A percentile compares a stretch with the other conserved stretches of the same genome.
Evolutionary conservation across 305 asterid species (phyloP).

Genomic region (Fraxinus platypoda): DNA sequence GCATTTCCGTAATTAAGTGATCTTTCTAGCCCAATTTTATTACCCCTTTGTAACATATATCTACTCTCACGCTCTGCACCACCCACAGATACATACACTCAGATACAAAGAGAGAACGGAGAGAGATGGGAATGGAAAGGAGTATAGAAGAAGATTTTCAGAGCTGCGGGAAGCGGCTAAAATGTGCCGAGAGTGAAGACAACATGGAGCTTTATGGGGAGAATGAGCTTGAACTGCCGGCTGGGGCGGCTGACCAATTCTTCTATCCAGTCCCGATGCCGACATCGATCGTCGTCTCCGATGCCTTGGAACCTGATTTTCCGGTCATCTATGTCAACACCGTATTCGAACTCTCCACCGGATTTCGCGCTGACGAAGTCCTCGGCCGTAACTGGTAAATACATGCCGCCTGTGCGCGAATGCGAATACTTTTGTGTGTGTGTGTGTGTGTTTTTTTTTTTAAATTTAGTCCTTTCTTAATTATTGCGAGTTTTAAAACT

Average conservation of each 20-base stretch:
- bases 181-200: conserved; percentile 36
- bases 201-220: conserved; percentile 30
- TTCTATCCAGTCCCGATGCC: conserved; percentile 56
- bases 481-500: not conserved
- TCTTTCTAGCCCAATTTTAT: conserved; percentile 11
- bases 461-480: not conserved
- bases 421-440: not conserved
- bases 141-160: conserved; percentile 36
- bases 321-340: conserved; percentile 85
- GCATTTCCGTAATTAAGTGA: conserved; percentile 33
- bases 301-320: conserved; percentile 75
- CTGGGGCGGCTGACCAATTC: conserved; percentile 32
- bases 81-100: not conserved
- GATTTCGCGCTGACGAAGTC: conserved; percentile 91
- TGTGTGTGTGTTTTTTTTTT: too few species aligned
- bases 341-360: conserved; percentile 74
- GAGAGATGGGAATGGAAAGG: conserved; percentile 42
- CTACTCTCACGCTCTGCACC: conserved; percentile 7
- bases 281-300: conserved; percentile 81
- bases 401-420: not conserved
- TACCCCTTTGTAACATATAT: conserved; percentile 26
- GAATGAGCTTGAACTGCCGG: conserved; percentile 21
- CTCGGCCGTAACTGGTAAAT: conserved; percentile 90
- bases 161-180: conserved; percentile 49
- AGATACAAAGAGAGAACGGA: not conserved